Percentiles rank a stretch among this genome's conserved stretches.
Evolutionary conservation across 257 asterid species (phyloP).

Genomic region (Penstemon barbatus): DNA sequence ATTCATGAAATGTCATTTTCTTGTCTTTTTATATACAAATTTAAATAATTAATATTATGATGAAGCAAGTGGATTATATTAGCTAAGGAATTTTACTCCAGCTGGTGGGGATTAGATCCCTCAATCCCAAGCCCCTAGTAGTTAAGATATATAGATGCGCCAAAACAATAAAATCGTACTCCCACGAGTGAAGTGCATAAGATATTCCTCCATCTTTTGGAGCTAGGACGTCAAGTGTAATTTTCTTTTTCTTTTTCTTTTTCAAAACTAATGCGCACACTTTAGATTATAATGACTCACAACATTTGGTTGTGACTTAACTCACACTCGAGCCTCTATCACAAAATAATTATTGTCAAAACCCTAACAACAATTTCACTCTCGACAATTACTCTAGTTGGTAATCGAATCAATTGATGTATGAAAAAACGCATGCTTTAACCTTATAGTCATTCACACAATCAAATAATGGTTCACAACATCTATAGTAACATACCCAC

Average conservation of each 20-base stretch:
- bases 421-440: too few species aligned
- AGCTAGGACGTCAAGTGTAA: background rate
- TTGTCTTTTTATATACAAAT: conserved; percentile 41
- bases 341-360: too few species aligned
- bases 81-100: conserved; percentile 32
- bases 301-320: background rate
- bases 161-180: conserved; percentile 21
- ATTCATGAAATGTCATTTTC: conserved; percentile 51
- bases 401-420: too few species aligned
- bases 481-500: too few species aligned
- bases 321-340: background rate
- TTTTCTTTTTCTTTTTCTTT: too few species aligned
- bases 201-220: conserved; percentile 31
- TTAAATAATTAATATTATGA: conserved; percentile 29
- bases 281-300: background rate
- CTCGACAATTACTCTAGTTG: too few species aligned
- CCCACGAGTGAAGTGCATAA: conserved; percentile 10
- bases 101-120: conserved; percentile 71
- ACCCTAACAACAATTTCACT: too few species aligned
- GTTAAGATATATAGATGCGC: conserved; percentile 37
- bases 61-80: conserved; percentile 47
- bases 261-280: background rate
- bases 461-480: too few species aligned
- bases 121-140: conserved; percentile 38
- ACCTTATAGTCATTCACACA: too few species aligned